Conservation (phyloP, 352 stramenopile genomes). For the Nothophytophthora sp. region DNA sequence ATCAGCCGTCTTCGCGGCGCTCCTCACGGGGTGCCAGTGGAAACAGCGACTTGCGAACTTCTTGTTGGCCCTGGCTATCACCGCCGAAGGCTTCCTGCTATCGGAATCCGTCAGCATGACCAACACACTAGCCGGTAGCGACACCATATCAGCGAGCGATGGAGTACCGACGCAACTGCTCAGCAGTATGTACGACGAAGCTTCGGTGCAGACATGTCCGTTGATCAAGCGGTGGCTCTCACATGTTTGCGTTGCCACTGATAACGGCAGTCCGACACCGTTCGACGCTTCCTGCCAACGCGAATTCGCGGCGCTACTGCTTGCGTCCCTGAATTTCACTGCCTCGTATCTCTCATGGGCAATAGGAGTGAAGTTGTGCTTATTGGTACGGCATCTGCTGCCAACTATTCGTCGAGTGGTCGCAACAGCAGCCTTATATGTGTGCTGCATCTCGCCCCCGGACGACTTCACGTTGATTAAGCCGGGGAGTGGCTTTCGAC, state of each 20-base stretch:
- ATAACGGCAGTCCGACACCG: neutral
- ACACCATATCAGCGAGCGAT: constrained; percentile 1
- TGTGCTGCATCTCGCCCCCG: constrained; percentile 9
- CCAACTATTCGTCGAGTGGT: constrained; percentile 9
- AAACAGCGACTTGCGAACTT: constrained; percentile 11
- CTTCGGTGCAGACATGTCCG: constrained; percentile 20
- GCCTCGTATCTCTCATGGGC: constrained; percentile 21
- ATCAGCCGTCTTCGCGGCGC: constrained; percentile 11
- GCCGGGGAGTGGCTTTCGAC: neutral
- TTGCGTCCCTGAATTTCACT: constrained; percentile 9
- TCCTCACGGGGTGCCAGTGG: constrained; percentile 22
- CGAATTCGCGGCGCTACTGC: constrained; percentile 23
- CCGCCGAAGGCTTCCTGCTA: constrained; percentile 15
- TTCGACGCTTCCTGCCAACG: constrained; percentile 25
- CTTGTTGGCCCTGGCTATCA: constrained; percentile 19
- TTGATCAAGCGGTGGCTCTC: constrained; percentile 30
- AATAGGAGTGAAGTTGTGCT: constrained; percentile 20
- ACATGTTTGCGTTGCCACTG: constrained; percentile 19
- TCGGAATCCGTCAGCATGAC: constrained; percentile 18
- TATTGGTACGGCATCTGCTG: constrained; percentile 10
- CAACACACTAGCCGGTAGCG: constrained; percentile 1
- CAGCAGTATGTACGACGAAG: constrained; percentile 19
- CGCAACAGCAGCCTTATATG: neutral
- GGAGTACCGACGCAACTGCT: constrained; percentile 3
- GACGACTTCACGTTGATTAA: neutral